These are phyloP conservation scores for Begonia fuchsioides DNA, from an alignment of 306 rosid genomes.

Conservation along the genomic window DNA sequence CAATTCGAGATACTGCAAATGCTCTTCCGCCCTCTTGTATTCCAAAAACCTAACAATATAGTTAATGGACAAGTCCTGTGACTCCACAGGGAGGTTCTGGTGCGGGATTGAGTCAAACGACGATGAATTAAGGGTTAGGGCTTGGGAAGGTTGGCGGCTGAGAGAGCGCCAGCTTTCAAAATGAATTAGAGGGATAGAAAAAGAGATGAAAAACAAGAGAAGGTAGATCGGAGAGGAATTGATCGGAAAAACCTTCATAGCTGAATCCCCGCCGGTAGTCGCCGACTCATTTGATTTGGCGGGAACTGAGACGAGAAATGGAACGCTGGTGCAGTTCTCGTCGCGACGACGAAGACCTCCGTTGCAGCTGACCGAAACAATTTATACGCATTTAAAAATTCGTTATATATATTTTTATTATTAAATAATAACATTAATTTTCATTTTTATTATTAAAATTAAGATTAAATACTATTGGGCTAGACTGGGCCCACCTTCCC, in stretches of 20 bases:
- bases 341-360: too few species aligned
- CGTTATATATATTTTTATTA: too few species aligned
- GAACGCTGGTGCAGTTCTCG: background rate
- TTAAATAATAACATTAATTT: too few species aligned
- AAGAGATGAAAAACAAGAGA: constrained; percentile 18
- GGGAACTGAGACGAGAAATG: constrained; percentile 16
- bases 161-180: constrained; percentile 17
- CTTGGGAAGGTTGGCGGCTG: constrained; percentile 14
- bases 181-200: constrained; percentile 17
- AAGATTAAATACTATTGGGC: too few species aligned
- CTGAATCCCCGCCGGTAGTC: background rate
- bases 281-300: constrained; percentile 29
- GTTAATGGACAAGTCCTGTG: constrained; percentile 20
- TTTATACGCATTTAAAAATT: too few species aligned
- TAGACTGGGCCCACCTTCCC: too few species aligned
- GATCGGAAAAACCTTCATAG: constrained; percentile 22
- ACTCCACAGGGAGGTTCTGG: constrained; percentile 7
- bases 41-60: constrained; percentile 60
- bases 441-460: too few species aligned
- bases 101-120: constrained; percentile 6
- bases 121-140: constrained; percentile 18
- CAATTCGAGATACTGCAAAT: constrained; percentile 43
- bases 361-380: too few species aligned
- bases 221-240: constrained; percentile 19
- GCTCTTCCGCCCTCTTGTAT: constrained; percentile 42